Conservation (phyloP, 495 filamentous ascomycete species). For the Penicillium maclennaniae region DNA sequence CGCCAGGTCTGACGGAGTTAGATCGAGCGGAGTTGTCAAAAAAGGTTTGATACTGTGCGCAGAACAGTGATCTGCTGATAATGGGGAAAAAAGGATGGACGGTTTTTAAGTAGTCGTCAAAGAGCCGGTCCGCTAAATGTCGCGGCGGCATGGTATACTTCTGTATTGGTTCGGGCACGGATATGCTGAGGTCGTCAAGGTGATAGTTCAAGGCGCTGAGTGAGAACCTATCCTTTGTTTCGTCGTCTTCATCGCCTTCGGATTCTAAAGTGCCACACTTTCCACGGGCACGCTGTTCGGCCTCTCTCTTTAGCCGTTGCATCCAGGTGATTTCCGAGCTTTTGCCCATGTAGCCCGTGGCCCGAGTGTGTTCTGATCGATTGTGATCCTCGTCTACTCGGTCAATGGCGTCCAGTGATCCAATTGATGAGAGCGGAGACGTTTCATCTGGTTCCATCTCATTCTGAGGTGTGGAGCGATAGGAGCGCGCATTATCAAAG, state of each 20-base stretch:
- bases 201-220: slow-evolving; percentile 44
- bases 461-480: slow-evolving; percentile 2
- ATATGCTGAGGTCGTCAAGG: slow-evolving; percentile 49
- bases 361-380: slow-evolving; percentile 34
- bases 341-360: slow-evolving; percentile 56
- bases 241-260: neutral
- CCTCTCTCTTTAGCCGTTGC: slow-evolving; percentile 28
- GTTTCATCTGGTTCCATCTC: slow-evolving; percentile 1
- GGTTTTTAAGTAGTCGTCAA: slow-evolving; percentile 45
- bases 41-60: slow-evolving; percentile 29
- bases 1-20: slow-evolving; percentile 13
- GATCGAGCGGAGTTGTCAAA: slow-evolving; percentile 12
- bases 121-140: slow-evolving; percentile 44
- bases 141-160: slow-evolving; percentile 45
- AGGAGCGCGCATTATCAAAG: neutral
- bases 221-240: slow-evolving; percentile 9
- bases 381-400: slow-evolving; percentile 53
- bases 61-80: slow-evolving; percentile 38
- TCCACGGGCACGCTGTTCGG: slow-evolving; percentile 13
- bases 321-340: slow-evolving; percentile 58
- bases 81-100: slow-evolving; percentile 54
- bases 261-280: slow-evolving; percentile 11
- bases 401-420: slow-evolving; percentile 53
- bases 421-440: slow-evolving; percentile 40
- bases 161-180: slow-evolving; percentile 37